phyloP scores from a whole-genome alignment of 257 asterid species.

The Sherardia arvensis region DNA sequence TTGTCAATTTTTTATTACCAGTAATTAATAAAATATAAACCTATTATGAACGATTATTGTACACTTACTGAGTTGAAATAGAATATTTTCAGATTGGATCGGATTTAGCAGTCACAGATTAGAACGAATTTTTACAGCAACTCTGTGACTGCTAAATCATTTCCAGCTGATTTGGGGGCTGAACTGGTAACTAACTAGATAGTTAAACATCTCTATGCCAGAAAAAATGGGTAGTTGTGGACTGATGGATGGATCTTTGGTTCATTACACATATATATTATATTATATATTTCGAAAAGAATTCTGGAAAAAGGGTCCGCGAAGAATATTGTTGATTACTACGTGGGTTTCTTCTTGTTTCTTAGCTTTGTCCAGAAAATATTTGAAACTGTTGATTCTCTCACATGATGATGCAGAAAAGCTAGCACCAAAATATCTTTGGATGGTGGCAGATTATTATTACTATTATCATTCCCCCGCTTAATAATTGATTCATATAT shows the following conservation, averaged over 20 bases:
- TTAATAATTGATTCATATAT: too few relatives aligned
- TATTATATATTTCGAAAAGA: background rate
- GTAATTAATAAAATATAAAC: too few relatives aligned
- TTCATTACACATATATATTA: background rate
- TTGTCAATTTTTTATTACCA: too few relatives aligned
- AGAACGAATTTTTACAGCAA: too few relatives aligned
- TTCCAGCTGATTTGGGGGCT: background rate
- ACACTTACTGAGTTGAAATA: too few relatives aligned
- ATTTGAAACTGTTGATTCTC: background rate
- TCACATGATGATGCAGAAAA: background rate
- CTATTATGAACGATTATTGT: too few relatives aligned
- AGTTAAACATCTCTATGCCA: background rate
- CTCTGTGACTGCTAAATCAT: too few relatives aligned
- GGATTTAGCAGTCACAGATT: too few relatives aligned
- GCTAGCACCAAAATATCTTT: background rate
- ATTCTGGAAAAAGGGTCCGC: background rate
- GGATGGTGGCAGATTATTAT: background rate
- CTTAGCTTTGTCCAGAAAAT: background rate
- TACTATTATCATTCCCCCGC: too few relatives aligned
- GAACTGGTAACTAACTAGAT: background rate
- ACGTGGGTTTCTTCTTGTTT: background rate
- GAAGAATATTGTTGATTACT: background rate
- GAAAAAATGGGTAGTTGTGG: constrained; percentile 3
- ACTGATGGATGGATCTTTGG: constrained; percentile 7
- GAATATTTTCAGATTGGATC: too few relatives aligned